These are phyloP conservation scores for Fraxinus dipetala DNA, from an alignment of 305 asterid genomes.

Conservation along the genomic window DNA sequence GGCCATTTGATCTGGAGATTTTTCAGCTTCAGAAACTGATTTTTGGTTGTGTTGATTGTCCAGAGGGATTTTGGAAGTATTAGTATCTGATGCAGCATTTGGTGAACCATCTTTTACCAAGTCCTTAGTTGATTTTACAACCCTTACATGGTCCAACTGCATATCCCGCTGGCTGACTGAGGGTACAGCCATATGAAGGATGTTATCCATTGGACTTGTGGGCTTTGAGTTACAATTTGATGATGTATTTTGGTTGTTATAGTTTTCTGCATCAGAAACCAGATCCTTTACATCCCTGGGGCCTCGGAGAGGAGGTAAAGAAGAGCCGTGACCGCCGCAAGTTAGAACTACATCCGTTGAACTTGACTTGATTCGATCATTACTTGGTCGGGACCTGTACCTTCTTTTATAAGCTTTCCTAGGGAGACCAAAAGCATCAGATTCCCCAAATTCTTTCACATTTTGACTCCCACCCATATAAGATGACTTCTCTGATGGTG, in stretches of 20 bases:
- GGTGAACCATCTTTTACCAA: conserved; percentile 31
- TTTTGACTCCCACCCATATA: conserved; percentile 44
- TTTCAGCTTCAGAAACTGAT: conserved; percentile 32
- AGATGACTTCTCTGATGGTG: conserved; percentile 45
- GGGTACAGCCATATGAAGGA: conserved; percentile 33
- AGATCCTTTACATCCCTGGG: conserved; percentile 44
- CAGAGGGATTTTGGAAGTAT: conserved; percentile 36
- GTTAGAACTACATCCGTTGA: conserved; percentile 54
- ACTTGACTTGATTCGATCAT: conserved; percentile 64
- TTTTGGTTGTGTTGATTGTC: conserved; percentile 43
- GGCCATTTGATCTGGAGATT: conserved; percentile 37
- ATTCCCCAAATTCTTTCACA: conserved; percentile 54
- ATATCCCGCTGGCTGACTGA: conserved; percentile 38
- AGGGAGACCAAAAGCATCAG: conserved; percentile 65
- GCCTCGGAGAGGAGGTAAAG: conserved; percentile 51
- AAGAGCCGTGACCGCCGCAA: conserved; percentile 47
- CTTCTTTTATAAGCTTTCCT: conserved; percentile 87
- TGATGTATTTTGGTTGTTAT: conserved; percentile 32
- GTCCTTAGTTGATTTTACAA: conserved; percentile 47
- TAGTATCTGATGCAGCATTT: conserved; percentile 35
- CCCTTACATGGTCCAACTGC: conserved; percentile 44
- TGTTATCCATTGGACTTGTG: conserved; percentile 39
- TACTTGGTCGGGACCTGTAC: conserved; percentile 67
- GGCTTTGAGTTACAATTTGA: conserved; percentile 36
- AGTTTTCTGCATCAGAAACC: conserved; percentile 48